Percentiles rank a stretch among this genome's conserved stretches.
Evolutionary conservation across 352 stramenopile genomes (phyloP).

Genomic region (Pythium dissotocum): DNA sequence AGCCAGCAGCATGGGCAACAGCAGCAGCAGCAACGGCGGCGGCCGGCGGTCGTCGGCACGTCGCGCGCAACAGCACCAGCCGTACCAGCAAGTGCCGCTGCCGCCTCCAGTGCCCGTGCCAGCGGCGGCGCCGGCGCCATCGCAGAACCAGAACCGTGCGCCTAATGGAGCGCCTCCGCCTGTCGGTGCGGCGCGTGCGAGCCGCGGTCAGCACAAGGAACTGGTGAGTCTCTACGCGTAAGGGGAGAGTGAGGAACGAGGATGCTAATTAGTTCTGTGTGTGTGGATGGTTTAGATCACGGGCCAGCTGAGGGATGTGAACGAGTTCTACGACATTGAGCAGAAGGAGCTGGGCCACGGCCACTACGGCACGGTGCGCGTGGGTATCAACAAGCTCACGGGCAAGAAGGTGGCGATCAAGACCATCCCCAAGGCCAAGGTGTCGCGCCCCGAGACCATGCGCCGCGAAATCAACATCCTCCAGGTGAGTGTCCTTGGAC

Average conservation of each 20-base stretch:
- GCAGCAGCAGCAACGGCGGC: slow-evolving; percentile 47
- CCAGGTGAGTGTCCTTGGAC: slow-evolving; percentile 38
- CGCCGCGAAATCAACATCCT: slow-evolving; percentile 93
- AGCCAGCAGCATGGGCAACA: slow-evolving; percentile 60
- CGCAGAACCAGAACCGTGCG: slow-evolving; percentile 13
- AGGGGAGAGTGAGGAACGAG: neutral
- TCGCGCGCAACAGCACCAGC: slow-evolving; percentile 45
- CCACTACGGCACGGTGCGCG: slow-evolving; percentile 97
- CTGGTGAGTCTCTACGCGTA: slow-evolving; percentile 37
- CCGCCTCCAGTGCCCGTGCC: neutral
- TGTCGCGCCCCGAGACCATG: slow-evolving; percentile 95
- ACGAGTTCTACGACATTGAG: slow-evolving; percentile 87
- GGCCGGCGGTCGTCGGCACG: slow-evolving; percentile 30
- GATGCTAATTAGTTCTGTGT: slow-evolving; percentile 1
- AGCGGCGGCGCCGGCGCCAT: slow-evolving; percentile 18
- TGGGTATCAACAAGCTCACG: slow-evolving; percentile 92
- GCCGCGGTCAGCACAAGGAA: slow-evolving; percentile 64
- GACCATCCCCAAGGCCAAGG: slow-evolving; percentile 97
- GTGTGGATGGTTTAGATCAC: slow-evolving; percentile 57
- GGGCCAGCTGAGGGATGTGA: slow-evolving; percentile 78
- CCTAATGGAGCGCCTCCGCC: slow-evolving; percentile 18
- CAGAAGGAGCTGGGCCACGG: slow-evolving; percentile 89
- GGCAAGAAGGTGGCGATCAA: slow-evolving; percentile 98
- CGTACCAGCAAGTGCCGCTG: slow-evolving; percentile 35
- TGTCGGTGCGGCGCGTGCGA: slow-evolving; percentile 45